Percentiles rank a stretch among this genome's conserved stretches.
These are phyloP conservation scores for Celoporthe dispersa DNA, from an alignment of 2,329 filamentous ascomycete genomes.

Conservation along the genomic window DNA sequence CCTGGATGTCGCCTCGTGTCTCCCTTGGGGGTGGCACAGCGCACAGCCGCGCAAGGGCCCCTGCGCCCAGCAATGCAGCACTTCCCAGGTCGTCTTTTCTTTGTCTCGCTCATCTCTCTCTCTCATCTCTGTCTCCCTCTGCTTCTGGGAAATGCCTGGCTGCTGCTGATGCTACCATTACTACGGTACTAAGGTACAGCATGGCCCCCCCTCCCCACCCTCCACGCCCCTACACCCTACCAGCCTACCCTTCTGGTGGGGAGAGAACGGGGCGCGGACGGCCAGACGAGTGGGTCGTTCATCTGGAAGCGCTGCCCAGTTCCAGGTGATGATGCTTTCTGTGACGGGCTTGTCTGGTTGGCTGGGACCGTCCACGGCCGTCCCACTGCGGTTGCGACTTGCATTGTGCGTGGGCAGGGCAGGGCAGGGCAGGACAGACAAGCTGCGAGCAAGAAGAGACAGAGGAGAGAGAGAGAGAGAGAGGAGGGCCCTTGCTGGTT, in stretches of 20 bases:
- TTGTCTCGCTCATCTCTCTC: neutral
- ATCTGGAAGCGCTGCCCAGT: constrained; percentile 12
- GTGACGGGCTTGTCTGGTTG: constrained; percentile 15
- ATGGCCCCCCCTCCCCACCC: neutral
- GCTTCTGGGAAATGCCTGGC: neutral
- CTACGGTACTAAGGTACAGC: neutral
- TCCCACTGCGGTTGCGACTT: constrained; percentile 13
- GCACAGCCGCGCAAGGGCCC: neutral
- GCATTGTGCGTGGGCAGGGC: neutral
- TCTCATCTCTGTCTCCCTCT: neutral
- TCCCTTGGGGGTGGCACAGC: neutral
- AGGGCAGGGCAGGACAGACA: neutral
- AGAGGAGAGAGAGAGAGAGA: too few relatives aligned
- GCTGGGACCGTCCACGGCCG: constrained; percentile 14
- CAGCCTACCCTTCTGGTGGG: neutral
- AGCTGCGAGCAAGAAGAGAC: neutral
- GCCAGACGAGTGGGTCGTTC: constrained; percentile 3
- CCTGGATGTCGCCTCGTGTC: neutral
- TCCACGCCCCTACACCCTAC: neutral
- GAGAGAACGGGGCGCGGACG: neutral
- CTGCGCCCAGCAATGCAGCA: neutral
- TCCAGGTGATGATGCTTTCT: neutral
- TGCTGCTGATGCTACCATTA: neutral
- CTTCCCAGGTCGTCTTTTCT: neutral
- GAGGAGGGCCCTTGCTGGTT: neutral